Percentiles rank a stretch among this genome's conserved stretches.
Evolutionary conservation across 2,329 filamentous ascomycete genomes (phyloP).

Genomic region (Chalaropsis ovoidea): DNA sequence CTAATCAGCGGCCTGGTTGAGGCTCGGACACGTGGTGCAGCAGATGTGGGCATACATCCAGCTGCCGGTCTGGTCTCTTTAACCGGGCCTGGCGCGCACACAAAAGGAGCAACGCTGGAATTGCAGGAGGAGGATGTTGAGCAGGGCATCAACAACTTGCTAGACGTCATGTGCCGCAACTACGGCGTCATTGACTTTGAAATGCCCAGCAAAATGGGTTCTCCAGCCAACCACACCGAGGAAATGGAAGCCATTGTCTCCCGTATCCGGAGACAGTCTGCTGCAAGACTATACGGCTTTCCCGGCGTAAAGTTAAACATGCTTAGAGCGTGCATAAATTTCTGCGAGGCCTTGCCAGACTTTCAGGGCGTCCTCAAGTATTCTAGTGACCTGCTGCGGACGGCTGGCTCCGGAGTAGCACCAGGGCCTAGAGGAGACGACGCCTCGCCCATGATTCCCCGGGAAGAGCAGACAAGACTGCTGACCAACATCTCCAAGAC

Average conservation of each 20-base stretch:
- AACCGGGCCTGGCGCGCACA: slow-evolving; percentile 47
- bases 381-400: slow-evolving; percentile 72
- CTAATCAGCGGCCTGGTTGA: slow-evolving; percentile 79
- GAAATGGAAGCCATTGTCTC: slow-evolving; percentile 45
- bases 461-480: slow-evolving; percentile 79
- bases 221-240: slow-evolving; percentile 29
- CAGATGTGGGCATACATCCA: slow-evolving; percentile 92
- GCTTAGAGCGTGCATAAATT: slow-evolving; percentile 78
- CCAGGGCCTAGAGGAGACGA: slow-evolving; percentile 59
- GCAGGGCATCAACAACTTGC: slow-evolving; percentile 53
- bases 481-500: slow-evolving; percentile 79
- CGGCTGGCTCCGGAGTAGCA: slow-evolving; percentile 69
- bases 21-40: slow-evolving; percentile 81
- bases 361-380: slow-evolving; percentile 82
- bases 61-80: slow-evolving; percentile 74
- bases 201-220: slow-evolving; percentile 27
- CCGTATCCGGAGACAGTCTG: slow-evolving; percentile 51
- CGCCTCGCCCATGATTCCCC: slow-evolving; percentile 57
- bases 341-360: slow-evolving; percentile 87
- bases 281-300: slow-evolving; percentile 62
- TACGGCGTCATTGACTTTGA: slow-evolving; percentile 54
- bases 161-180: slow-evolving; percentile 50
- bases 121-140: slow-evolving; percentile 56
- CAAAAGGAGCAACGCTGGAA: slow-evolving; percentile 38
- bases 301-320: slow-evolving; percentile 74